phyloP scores from a whole-genome alignment of 345 rosid species.

The Salix arbutifolia region DNA sequence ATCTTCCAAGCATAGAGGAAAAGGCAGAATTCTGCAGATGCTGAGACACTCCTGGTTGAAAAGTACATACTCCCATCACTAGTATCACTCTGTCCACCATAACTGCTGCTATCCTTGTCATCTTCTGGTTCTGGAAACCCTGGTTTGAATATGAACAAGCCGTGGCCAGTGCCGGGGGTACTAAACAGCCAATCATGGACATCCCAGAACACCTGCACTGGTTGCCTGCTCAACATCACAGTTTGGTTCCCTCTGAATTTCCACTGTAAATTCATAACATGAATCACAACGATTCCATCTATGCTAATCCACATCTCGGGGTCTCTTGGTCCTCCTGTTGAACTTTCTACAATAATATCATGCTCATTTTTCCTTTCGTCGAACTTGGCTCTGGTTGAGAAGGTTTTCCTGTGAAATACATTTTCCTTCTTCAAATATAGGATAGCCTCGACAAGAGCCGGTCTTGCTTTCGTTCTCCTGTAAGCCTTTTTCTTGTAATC shows the following conservation, averaged over 20 bases:
- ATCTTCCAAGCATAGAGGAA: conserved; percentile 88
- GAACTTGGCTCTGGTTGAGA: conserved; percentile 65
- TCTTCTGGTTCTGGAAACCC: conserved; percentile 48
- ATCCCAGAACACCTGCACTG: conserved; percentile 78
- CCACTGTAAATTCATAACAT: conserved; percentile 86
- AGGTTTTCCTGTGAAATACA: conserved; percentile 73
- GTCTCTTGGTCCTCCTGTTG: conserved; percentile 49
- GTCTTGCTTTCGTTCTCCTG: conserved; percentile 76
- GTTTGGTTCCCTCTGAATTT: conserved; percentile 91
- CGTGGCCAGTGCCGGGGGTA: conserved; percentile 56
- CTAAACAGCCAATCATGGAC: conserved; percentile 93
- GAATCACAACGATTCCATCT: conserved; percentile 67
- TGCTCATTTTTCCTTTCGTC: conserved; percentile 63
- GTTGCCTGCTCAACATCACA: conserved; percentile 67
- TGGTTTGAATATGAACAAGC: conserved; percentile 85
- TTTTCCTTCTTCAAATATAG: conserved; percentile 72
- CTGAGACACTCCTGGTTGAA: conserved; percentile 35
- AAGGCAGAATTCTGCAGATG: conserved; percentile 63
- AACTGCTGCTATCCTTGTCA: conserved; percentile 49
- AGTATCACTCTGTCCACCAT: conserved; percentile 48
- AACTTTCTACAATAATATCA: conserved; percentile 79
- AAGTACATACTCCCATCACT: conserved; percentile 58
- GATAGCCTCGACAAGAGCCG: conserved; percentile 58
- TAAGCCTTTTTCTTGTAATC: conserved; percentile 81
- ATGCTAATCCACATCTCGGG: conserved; percentile 98